A percentile compares a stretch with the other conserved stretches of the same genome.
These are phyloP conservation scores for Neurospora sp. DNA, from an alignment of 495 filamentous ascomycete species.

Conservation along the genomic window DNA sequence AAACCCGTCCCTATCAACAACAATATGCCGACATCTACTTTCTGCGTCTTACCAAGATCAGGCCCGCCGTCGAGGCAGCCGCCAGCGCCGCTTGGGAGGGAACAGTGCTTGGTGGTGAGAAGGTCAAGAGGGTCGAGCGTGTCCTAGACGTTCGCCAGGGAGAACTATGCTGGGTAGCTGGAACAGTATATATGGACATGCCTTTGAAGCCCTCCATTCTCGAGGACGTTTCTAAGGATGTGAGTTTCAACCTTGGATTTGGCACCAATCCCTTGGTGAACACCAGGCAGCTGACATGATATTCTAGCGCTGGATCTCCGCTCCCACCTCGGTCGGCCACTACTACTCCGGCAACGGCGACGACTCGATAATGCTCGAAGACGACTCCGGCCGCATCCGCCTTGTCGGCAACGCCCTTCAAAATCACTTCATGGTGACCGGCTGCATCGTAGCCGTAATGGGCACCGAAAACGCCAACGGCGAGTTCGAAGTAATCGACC, in stretches of 20 bases:
- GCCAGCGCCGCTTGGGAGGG: slow-evolving; percentile 69
- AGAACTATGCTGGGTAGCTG: slow-evolving; percentile 88
- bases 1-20: slow-evolving; percentile 74
- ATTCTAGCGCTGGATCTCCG: slow-evolving; percentile 68
- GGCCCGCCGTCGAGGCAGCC: slow-evolving; percentile 66
- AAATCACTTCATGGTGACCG: slow-evolving; percentile 68
- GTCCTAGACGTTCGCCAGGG: slow-evolving; percentile 95
- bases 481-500: slow-evolving; percentile 84
- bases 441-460: slow-evolving; percentile 81
- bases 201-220: slow-evolving; percentile 93
- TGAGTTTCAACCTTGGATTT: slow-evolving; percentile 30
- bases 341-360: slow-evolving; percentile 52
- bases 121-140: slow-evolving; percentile 62
- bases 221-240: slow-evolving; percentile 88
- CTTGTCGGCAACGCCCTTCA: slow-evolving; percentile 60
- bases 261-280: neutral
- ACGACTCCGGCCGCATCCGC: slow-evolving; percentile 87
- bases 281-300: neutral
- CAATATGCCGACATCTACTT: slow-evolving; percentile 99
- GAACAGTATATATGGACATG: slow-evolving; percentile 97
- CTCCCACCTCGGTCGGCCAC: slow-evolving; percentile 68
- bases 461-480: slow-evolving; percentile 89
- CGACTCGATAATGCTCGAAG: slow-evolving; percentile 79
- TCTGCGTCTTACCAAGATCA: slow-evolving; percentile 76
- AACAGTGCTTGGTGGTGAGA: slow-evolving; percentile 69